phyloP scores from a whole-genome alignment of 2,329 filamentous ascomycete genomes.

The Paraphoma sp. region DNA sequence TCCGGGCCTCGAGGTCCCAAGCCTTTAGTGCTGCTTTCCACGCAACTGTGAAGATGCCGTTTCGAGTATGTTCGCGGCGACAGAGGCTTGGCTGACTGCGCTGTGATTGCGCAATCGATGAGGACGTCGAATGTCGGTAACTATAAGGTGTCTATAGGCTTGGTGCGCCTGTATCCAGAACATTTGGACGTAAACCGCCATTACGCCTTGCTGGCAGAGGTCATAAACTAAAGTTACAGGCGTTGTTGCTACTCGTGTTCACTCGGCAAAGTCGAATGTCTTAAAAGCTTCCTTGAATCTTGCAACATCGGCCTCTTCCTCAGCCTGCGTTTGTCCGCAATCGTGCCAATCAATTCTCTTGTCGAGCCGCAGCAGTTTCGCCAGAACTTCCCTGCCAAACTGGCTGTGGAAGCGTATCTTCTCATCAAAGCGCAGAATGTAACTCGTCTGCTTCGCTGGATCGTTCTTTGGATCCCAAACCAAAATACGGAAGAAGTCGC shows the following conservation, averaged over 20 bases:
- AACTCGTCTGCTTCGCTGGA: conserved; percentile 67
- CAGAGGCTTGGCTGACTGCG: conserved; percentile 18
- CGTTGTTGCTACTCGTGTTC: neutral
- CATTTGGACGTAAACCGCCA: too few relatives aligned
- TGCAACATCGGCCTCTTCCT: conserved; percentile 80
- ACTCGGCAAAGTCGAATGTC: conserved; percentile 79
- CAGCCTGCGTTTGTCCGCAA: conserved; percentile 75
- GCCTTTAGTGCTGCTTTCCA: conserved; percentile 45
- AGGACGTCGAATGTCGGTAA: neutral
- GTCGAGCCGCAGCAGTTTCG: conserved; percentile 84
- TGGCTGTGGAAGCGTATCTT: conserved; percentile 86
- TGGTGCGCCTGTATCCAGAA: neutral
- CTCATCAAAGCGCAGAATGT: conserved; percentile 76
- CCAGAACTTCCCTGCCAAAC: conserved; percentile 85
- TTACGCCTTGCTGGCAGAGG: too few relatives aligned
- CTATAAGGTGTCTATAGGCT: neutral
- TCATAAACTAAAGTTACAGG: neutral
- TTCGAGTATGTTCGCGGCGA: conserved; percentile 30
- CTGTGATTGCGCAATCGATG: neutral
- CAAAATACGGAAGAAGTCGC: conserved; percentile 81
- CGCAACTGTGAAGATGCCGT: conserved; percentile 27
- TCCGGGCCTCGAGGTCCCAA: conserved; percentile 42
- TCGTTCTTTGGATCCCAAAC: conserved; percentile 69
- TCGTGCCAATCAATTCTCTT: conserved; percentile 83
- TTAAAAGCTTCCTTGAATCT: conserved; percentile 84